These are phyloP conservation scores for Saccharomyces hybrid DNA, from an alignment of 1,139 yeast species.

Conservation along the genomic window DNA sequence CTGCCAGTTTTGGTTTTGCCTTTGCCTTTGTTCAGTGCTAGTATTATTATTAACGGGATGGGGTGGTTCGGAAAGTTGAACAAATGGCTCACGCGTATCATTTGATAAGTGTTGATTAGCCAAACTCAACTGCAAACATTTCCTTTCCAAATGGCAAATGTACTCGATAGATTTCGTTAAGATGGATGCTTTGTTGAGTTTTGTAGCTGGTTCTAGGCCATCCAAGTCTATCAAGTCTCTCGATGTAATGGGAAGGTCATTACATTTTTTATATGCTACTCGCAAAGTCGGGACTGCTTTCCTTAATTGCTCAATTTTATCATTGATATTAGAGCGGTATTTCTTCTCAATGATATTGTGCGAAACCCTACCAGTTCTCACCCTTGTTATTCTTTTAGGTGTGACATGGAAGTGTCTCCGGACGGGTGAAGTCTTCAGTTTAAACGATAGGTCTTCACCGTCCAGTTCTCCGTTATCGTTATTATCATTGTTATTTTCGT, in stretches of 20 bases:
- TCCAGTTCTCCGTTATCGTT: background rate
- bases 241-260: conserved; percentile 30
- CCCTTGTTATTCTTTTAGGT: conserved; percentile 14
- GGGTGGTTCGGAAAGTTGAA: background rate
- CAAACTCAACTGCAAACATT: conserved; percentile 35
- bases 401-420: conserved; percentile 1
- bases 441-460: background rate
- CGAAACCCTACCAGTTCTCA: conserved; percentile 39
- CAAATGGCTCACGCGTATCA: background rate
- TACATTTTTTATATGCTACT: conserved; percentile 32
- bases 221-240: conserved; percentile 45
- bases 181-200: conserved; percentile 82
- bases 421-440: background rate
- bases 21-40: background rate
- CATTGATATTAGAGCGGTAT: conserved; percentile 64
- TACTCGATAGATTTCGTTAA: conserved; percentile 86
- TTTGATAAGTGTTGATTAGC: background rate
- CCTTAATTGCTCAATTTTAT: conserved; percentile 55
- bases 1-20: conserved; percentile 1
- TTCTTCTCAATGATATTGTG: conserved; percentile 73
- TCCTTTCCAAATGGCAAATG: conserved; percentile 69
- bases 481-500: background rate
- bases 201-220: conserved; percentile 81
- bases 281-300: conserved; percentile 62
- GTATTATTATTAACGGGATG: background rate